A percentile compares a stretch with the other conserved stretches of the same genome.
These are phyloP conservation scores for Calonectria pteridis DNA, from an alignment of 2,329 filamentous ascomycete genomes.

Conservation along the genomic window DNA sequence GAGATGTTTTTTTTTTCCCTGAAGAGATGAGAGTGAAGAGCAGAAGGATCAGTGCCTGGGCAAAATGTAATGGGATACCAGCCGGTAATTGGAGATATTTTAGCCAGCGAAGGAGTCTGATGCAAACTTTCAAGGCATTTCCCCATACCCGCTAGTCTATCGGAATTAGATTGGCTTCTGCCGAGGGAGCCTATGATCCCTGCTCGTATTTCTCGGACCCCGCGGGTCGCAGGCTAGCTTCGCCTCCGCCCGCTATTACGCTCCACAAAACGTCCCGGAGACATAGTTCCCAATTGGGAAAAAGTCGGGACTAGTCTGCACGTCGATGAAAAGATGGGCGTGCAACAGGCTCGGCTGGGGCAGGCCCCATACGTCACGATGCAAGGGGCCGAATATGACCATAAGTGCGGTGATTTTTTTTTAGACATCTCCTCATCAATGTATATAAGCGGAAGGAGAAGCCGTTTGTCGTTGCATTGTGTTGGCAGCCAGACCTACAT, in stretches of 20 bases:
- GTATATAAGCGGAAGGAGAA: not conserved
- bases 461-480: not conserved
- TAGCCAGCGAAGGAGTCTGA: not conserved
- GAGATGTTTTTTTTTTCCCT: not conserved
- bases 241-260: not conserved
- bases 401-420: not conserved
- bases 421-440: not conserved
- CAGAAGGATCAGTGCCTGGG: no score
- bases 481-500: not conserved
- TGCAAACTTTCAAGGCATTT: not conserved
- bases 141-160: not conserved
- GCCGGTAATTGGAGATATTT: not conserved
- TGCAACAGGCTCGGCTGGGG: not conserved
- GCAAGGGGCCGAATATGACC: not conserved
- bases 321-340: not conserved
- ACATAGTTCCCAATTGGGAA: slow-evolving; percentile 1
- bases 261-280: not conserved
- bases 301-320: not conserved
- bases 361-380: not conserved
- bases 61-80: not conserved
- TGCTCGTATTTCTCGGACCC: not conserved
- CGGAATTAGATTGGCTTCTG: not conserved
- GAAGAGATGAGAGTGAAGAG: not conserved
- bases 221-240: not conserved
- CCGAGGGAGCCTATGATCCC: not conserved